Conservation (phyloP, 441 rosid species). For the Adansonia grandidieri region DNA sequence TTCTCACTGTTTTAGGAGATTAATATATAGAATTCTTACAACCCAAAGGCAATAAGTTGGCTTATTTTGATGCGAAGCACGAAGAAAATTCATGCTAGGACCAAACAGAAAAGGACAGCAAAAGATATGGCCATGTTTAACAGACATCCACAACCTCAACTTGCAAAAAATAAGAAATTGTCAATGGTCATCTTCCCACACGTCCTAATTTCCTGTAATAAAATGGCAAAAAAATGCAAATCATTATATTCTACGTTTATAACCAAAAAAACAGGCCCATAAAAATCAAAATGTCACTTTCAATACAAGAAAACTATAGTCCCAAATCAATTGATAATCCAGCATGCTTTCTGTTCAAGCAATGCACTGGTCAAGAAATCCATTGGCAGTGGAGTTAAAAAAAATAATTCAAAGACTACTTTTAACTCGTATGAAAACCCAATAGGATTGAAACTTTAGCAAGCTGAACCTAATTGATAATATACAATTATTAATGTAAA, state of each 20-base stretch:
- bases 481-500: neutral
- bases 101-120: conserved; percentile 58
- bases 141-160: conserved; percentile 53
- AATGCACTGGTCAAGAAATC: conserved; percentile 26
- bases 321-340: conserved; percentile 30
- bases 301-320: conserved; percentile 29
- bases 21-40: conserved; percentile 31
- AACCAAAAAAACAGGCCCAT: conserved; percentile 14
- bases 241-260: conserved; percentile 34
- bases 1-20: conserved; percentile 36
- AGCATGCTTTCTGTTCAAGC: conserved; percentile 30
- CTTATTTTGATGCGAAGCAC: conserved; percentile 41
- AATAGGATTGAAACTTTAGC: conserved; percentile 14
- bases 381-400: conserved; percentile 7
- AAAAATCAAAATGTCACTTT: conserved; percentile 41
- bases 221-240: conserved; percentile 27
- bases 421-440: conserved; percentile 9
- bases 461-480: neutral
- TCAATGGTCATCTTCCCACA: conserved; percentile 38
- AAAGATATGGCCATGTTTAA: conserved; percentile 38
- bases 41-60: conserved; percentile 27
- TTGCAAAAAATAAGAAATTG: conserved; percentile 40
- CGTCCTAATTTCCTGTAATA: conserved; percentile 26
- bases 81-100: conserved; percentile 48
- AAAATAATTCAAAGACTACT: neutral